Evolutionary conservation across 2,329 filamentous ascomycete genomes (phyloP).

Genomic region (Fusarium camptoceras): DNA sequence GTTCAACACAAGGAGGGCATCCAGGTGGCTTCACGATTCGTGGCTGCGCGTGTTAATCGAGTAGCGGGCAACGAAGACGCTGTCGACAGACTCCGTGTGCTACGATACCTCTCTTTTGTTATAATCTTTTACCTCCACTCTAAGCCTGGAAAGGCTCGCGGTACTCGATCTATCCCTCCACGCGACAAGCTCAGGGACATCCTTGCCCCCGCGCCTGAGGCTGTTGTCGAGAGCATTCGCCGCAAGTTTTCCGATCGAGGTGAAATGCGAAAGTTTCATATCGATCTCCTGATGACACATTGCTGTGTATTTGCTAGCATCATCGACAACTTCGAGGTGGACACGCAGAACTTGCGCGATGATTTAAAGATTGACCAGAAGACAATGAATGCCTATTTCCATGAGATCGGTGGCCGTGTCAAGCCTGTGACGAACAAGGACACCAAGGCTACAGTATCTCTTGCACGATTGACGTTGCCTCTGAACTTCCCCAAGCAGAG

Average conservation of each 20-base stretch:
- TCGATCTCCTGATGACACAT: slow-evolving; percentile 78
- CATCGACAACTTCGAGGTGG: slow-evolving; percentile 78
- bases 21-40: slow-evolving; percentile 69
- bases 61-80: slow-evolving; percentile 66
- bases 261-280: slow-evolving; percentile 76
- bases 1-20: slow-evolving; percentile 69
- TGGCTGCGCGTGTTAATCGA: slow-evolving; percentile 70
- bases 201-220: slow-evolving; percentile 68
- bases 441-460: slow-evolving; percentile 64
- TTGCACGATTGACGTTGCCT: slow-evolving; percentile 81
- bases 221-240: slow-evolving; percentile 74
- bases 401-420: slow-evolving; percentile 79
- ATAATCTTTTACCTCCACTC: slow-evolving; percentile 64
- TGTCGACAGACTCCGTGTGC: slow-evolving; percentile 65
- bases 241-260: slow-evolving; percentile 75
- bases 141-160: slow-evolving; percentile 60
- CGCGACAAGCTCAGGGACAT: slow-evolving; percentile 71
- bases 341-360: slow-evolving; percentile 75
- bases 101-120: slow-evolving; percentile 70
- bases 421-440: slow-evolving; percentile 71
- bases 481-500: slow-evolving; percentile 81
- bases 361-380: slow-evolving; percentile 79
- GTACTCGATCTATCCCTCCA: slow-evolving; percentile 65
- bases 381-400: slow-evolving; percentile 77
- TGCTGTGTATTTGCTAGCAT: slow-evolving; percentile 77